phyloP scores from a whole-genome alignment of 2,329 filamentous ascomycete species.

The Emericellopsis atlantica region DNA sequence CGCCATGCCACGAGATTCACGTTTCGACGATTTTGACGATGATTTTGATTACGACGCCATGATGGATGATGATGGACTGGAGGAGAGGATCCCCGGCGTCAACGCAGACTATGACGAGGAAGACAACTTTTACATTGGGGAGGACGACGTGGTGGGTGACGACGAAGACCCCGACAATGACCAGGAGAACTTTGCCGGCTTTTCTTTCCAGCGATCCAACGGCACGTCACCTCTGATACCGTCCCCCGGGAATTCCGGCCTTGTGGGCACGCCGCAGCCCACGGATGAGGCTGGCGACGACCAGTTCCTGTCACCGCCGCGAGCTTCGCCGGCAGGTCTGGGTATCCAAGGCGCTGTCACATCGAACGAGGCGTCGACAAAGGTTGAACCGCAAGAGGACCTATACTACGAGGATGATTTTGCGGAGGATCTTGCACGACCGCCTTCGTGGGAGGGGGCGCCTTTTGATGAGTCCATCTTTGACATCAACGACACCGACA shows the following conservation, averaged over 20 bases:
- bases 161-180: slow-evolving; percentile 37
- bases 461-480: slow-evolving; percentile 65
- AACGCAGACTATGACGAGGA: slow-evolving; percentile 33
- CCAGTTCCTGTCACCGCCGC: slow-evolving; percentile 32
- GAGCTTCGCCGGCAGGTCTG: slow-evolving; percentile 19
- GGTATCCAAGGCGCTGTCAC: slow-evolving; percentile 25
- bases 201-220: slow-evolving; percentile 43
- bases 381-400: slow-evolving; percentile 32
- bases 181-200: slow-evolving; percentile 49
- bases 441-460: slow-evolving; percentile 32
- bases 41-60: slow-evolving; percentile 51
- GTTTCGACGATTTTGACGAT: slow-evolving; percentile 48
- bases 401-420: slow-evolving; percentile 56
- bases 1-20: slow-evolving; percentile 32
- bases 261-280: slow-evolving; percentile 29
- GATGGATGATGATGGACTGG: slow-evolving; percentile 52
- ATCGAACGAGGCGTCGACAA: slow-evolving; percentile 3
- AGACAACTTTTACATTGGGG: slow-evolving; percentile 16
- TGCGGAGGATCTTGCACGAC: slow-evolving; percentile 27
- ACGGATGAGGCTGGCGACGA: slow-evolving; percentile 41
- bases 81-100: slow-evolving; percentile 54
- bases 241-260: slow-evolving; percentile 28
- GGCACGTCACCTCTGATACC: slow-evolving; percentile 36
- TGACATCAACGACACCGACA: slow-evolving; percentile 53
- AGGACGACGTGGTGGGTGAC: slow-evolving; percentile 13